Conservation (phyloP, 495 filamentous ascomycete genomes). For the Neurospora africana region DNA sequence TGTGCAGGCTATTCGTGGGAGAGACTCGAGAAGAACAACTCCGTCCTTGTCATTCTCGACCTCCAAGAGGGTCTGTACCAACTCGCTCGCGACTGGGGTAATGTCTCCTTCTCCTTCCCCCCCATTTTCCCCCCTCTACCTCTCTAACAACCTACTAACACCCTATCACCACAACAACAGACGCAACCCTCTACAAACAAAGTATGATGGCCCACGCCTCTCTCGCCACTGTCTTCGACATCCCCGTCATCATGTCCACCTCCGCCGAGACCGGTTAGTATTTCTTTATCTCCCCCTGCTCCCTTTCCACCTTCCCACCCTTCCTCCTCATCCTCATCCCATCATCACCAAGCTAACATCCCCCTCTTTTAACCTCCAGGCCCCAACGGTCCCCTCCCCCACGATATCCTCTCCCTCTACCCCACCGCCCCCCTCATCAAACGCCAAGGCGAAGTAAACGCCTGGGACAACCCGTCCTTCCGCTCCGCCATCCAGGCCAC, state of each 20-base stretch:
- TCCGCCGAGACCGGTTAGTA: constrained; percentile 45
- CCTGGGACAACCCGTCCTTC: constrained; percentile 71
- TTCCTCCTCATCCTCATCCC: neutral
- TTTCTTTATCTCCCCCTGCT: too few relatives aligned
- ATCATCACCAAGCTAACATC: too few relatives aligned
- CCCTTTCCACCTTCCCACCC: neutral
- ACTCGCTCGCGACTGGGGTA: constrained; percentile 51
- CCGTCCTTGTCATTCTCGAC: constrained; percentile 55
- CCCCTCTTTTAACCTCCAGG: constrained; percentile 20
- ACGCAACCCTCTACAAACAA: constrained; percentile 51
- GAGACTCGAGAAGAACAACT: constrained; percentile 17
- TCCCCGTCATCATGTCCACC: constrained; percentile 61
- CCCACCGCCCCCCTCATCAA: constrained; percentile 56
- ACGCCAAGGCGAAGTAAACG: constrained; percentile 67
- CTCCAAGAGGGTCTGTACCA: constrained; percentile 60
- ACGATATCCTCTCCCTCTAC: constrained; percentile 60
- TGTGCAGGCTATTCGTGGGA: constrained; percentile 8
- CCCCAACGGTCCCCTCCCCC: constrained; percentile 60
- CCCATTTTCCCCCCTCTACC: neutral
- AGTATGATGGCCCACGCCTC: constrained; percentile 60
- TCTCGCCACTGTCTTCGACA: constrained; percentile 53
- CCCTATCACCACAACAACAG: neutral
- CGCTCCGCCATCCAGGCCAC: constrained; percentile 52
- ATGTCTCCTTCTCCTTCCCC: neutral
- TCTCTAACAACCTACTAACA: neutral